A percentile compares a stretch with the other conserved stretches of the same genome.
Evolutionary conservation across 345 rosid genomes (phyloP).

Genomic region (Ceriops decandra): DNA sequence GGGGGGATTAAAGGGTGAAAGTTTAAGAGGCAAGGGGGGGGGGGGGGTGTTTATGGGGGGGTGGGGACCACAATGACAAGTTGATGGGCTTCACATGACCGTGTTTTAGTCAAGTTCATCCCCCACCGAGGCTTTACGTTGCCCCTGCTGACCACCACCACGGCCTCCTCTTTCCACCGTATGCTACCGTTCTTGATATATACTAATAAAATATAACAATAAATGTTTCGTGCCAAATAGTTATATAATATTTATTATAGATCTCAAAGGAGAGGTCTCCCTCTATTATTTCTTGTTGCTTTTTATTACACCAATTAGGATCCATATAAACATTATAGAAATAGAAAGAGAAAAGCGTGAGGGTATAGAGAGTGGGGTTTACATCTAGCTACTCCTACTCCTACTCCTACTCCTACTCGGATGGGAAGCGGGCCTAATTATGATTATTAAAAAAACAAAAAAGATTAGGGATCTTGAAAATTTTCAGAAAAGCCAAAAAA

Average conservation of each 20-base stretch:
- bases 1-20: not conserved
- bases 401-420: not conserved
- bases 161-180: conserved; percentile 17
- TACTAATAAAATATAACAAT: no score
- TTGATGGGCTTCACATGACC: conserved; percentile 80
- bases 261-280: no score
- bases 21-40: not conserved
- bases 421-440: conserved; percentile 9
- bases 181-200: no score
- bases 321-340: not conserved
- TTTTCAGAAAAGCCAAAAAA: no score
- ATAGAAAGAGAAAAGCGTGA: no score
- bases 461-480: no score
- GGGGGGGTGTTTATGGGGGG: conserved; percentile 34
- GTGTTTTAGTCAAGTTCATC: conserved; percentile 46
- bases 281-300: conserved; percentile 3
- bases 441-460: no score
- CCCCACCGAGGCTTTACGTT: conserved; percentile 45
- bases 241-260: no score
- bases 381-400: not conserved
- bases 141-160: conserved; percentile 28
- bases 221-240: no score
- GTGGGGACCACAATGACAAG: conserved; percentile 36
- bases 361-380: not conserved
- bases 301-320: conserved; percentile 8